These are phyloP conservation scores for Magnolia officinalis DNA, from an alignment of 164 flowering plant genomes.

Conservation along the genomic window DNA sequence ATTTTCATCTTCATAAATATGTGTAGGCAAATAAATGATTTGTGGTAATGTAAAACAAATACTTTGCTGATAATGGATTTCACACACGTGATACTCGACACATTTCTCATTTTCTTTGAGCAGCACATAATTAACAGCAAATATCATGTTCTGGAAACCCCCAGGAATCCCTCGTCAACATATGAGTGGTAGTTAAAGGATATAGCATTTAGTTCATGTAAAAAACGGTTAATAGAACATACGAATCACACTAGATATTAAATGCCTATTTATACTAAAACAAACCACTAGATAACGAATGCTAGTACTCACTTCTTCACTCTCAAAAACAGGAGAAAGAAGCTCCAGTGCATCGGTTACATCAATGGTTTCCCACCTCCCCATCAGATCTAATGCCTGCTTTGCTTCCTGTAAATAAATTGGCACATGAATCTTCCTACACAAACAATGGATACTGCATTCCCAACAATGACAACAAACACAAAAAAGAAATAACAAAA, in stretches of 20 bases:
- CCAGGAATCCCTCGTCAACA: not conserved
- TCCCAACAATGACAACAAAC: not conserved
- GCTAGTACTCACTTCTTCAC: constrained; percentile 76
- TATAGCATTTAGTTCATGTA: not conserved
- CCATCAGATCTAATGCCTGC: constrained; percentile 89
- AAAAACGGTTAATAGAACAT: not conserved
- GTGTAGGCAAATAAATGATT: no score
- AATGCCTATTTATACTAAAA: not conserved
- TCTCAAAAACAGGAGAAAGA: constrained; percentile 93
- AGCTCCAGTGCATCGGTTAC: constrained; percentile 98
- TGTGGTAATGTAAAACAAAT: no score
- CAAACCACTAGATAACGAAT: not conserved
- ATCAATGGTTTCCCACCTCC: constrained; percentile 92
- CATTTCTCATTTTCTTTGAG: not conserved
- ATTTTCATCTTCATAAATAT: no score
- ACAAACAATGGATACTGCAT: not conserved
- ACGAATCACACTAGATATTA: not conserved
- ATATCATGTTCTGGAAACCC: not conserved
- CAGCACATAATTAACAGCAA: not conserved
- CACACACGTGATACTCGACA: no score
- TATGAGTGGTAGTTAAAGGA: not conserved
- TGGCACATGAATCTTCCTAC: constrained; percentile 8
- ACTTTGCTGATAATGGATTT: no score
- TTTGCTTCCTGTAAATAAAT: constrained; percentile 79
- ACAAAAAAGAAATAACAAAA: not conserved